A percentile compares a stretch with the other conserved stretches of the same genome.
phyloP scores from a whole-genome alignment of 768 basidiomycete genomes.

The Hericium erinaceus region DNA sequence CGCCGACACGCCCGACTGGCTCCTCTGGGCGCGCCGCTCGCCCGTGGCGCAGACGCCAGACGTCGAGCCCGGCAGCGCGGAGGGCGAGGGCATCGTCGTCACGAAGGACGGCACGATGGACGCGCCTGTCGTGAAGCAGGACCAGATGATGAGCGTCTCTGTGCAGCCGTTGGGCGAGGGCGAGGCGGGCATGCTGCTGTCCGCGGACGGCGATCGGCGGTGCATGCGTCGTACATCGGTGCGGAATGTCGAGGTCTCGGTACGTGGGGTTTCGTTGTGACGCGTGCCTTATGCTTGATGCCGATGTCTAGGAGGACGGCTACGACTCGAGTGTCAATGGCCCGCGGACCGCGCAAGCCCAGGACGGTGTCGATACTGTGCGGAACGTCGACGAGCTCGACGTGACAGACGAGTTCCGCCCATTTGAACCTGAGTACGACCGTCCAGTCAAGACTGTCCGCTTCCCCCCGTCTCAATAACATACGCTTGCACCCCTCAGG shows the following conservation, averaged over 20 bases:
- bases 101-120: not conserved
- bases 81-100: not conserved
- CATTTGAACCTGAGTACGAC: not conserved
- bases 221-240: too few relatives aligned
- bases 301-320: too few relatives aligned
- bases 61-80: not conserved
- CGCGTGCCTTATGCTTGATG: too few relatives aligned
- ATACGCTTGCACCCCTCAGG: not conserved
- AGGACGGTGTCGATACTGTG: too few relatives aligned
- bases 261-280: too few relatives aligned
- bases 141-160: not conserved
- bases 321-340: too few relatives aligned
- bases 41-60: not conserved
- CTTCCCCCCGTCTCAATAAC: not conserved
- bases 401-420: not conserved
- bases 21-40: conserved; percentile 11
- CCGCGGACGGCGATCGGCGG: too few relatives aligned
- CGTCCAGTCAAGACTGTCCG: not conserved
- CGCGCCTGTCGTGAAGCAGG: not conserved
- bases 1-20: conserved; percentile 10
- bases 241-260: too few relatives aligned
- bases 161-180: not conserved
- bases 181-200: not conserved
- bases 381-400: not conserved
- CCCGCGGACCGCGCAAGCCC: too few relatives aligned